phyloP scores from a whole-genome alignment of 495 filamentous ascomycete genomes.

The Penicillium crystallinum region DNA sequence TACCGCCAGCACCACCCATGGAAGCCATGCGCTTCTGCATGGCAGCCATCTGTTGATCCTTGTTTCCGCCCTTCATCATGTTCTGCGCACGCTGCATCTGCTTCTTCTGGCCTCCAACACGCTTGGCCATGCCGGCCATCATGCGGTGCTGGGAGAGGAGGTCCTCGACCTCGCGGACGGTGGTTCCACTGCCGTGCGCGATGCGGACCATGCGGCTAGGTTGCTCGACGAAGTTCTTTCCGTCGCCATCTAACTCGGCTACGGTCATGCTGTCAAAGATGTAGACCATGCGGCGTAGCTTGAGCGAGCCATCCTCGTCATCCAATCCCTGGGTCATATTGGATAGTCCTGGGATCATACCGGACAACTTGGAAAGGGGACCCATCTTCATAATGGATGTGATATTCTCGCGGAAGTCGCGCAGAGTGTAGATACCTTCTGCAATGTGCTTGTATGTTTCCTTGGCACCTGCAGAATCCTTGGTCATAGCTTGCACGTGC shows the following conservation, averaged over 20 bases:
- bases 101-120: slow-evolving; percentile 93
- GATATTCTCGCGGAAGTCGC: slow-evolving; percentile 92
- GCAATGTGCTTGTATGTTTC: slow-evolving; percentile 98
- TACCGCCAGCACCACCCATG: slow-evolving; percentile 68
- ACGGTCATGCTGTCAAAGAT: slow-evolving; percentile 98
- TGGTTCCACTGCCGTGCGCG: slow-evolving; percentile 82
- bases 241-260: slow-evolving; percentile 90
- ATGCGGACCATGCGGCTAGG: slow-evolving; percentile 93
- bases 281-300: slow-evolving; percentile 97
- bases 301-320: slow-evolving; percentile 87
- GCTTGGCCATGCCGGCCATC: slow-evolving; percentile 99
- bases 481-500: slow-evolving; percentile 93
- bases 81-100: slow-evolving; percentile 93
- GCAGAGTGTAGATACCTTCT: slow-evolving; percentile 91
- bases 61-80: slow-evolving; percentile 81
- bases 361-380: slow-evolving; percentile 91
- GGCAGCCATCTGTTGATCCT: slow-evolving; percentile 88
- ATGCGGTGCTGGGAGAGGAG: slow-evolving; percentile 95
- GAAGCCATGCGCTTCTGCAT: slow-evolving; percentile 94
- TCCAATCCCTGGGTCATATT: slow-evolving; percentile 93
- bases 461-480: slow-evolving; percentile 72
- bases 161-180: slow-evolving; percentile 92
- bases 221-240: slow-evolving; percentile 88
- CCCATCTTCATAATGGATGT: slow-evolving; percentile 99
- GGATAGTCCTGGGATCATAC: slow-evolving; percentile 94